Percentiles rank a stretch among this genome's conserved stretches.
These are phyloP conservation scores for Tylopilus plumbeoviolaceoides DNA, from an alignment of 768 basidiomycete species.

Conservation along the genomic window DNA sequence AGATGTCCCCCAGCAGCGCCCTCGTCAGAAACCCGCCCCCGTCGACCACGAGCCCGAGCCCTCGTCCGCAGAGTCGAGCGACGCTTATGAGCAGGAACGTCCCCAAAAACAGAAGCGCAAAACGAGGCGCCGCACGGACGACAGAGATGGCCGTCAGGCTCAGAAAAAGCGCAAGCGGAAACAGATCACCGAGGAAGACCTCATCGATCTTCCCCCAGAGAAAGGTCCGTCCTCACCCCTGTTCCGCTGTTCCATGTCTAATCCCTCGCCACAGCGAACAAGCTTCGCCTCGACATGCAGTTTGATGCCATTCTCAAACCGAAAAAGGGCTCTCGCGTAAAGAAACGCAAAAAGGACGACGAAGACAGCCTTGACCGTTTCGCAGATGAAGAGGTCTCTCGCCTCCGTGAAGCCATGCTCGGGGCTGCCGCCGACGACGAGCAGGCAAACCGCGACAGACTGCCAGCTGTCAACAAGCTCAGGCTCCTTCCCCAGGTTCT, in stretches of 20 bases:
- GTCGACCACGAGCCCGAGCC: constrained; percentile 33
- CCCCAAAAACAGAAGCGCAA: constrained; percentile 23
- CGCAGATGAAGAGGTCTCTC: constrained; percentile 87
- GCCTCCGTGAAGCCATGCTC: constrained; percentile 87
- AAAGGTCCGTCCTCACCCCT: constrained; percentile 49
- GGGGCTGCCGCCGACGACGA: constrained; percentile 82
- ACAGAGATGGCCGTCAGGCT: constrained; percentile 33
- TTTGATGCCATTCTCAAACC: constrained; percentile 86
- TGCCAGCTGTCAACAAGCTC: constrained; percentile 83
- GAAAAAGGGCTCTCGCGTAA: constrained; percentile 62
- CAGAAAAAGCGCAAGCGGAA: constrained; percentile 58
- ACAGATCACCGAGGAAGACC: constrained; percentile 59
- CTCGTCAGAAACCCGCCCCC: constrained; percentile 30
- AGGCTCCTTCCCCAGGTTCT: constrained; percentile 84
- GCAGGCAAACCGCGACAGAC: constrained; percentile 70
- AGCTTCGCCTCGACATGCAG: constrained; percentile 73
- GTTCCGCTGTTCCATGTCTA: background rate
- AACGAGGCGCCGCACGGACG: constrained; percentile 40
- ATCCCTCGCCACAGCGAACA: constrained; percentile 50
- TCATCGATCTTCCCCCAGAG: constrained; percentile 68
- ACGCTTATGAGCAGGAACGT: constrained; percentile 49
- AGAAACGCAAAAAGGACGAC: constrained; percentile 71
- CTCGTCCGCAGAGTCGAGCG: constrained; percentile 41
- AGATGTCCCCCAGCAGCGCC: constrained; percentile 44
- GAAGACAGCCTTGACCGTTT: constrained; percentile 82